These are phyloP conservation scores for Sugiyamaella lignohabitans DNA, from an alignment of 805 yeast genomes.

Conservation along the genomic window DNA sequence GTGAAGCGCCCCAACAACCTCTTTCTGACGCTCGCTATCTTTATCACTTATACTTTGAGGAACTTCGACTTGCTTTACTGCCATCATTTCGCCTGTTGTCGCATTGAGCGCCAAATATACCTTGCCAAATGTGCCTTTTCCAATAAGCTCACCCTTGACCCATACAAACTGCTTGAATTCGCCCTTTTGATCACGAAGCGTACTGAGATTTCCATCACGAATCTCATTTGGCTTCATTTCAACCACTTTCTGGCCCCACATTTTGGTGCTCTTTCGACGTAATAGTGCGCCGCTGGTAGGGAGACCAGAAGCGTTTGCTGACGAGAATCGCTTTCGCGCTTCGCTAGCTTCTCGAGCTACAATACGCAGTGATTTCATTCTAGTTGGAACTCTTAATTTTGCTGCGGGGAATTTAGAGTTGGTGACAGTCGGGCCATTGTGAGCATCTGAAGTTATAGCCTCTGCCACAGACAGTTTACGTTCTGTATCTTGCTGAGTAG, in stretches of 20 bases:
- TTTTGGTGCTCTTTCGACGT: conserved; percentile 77
- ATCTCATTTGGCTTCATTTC: conserved; percentile 76
- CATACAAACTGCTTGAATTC: conserved; percentile 84
- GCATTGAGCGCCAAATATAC: conserved; percentile 88
- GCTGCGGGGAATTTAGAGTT: too few relatives aligned
- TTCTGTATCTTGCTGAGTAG: background rate
- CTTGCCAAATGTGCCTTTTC: conserved; percentile 93
- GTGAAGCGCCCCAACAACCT: conserved; percentile 72
- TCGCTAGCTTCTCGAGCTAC: conserved; percentile 88
- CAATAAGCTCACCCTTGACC: conserved; percentile 96
- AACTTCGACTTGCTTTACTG: conserved; percentile 88
- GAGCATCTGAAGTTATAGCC: too few relatives aligned
- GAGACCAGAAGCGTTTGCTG: conserved; percentile 4
- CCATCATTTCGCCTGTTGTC: conserved; percentile 97
- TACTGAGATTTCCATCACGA: conserved; percentile 58
- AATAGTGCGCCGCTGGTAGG: conserved; percentile 34
- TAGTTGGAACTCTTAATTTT: conserved; percentile 19
- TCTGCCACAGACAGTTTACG: conserved; percentile 31
- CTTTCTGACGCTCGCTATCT: conserved; percentile 35
- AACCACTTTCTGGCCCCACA: conserved; percentile 95
- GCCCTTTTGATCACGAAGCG: conserved; percentile 58
- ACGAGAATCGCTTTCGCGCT: conserved; percentile 37
- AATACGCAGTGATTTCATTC: conserved; percentile 87
- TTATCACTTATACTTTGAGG: conserved; percentile 37
- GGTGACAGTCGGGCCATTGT: too few relatives aligned